Conservation (phyloP, 2,329 filamentous ascomycete species). For the Verticillium nonalfalfae region DNA sequence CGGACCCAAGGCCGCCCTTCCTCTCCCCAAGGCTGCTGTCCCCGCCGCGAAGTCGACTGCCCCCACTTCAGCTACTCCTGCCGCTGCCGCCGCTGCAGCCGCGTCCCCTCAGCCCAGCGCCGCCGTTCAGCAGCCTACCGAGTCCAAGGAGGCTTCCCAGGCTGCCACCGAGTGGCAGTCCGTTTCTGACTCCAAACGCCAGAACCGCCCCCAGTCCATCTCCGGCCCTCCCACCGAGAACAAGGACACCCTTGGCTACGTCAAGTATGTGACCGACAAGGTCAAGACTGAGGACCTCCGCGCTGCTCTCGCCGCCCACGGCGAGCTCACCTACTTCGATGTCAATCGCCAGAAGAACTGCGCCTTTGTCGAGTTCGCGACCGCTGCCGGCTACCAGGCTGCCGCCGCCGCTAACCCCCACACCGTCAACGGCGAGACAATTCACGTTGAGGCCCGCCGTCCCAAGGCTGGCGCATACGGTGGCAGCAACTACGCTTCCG, state of each 20-base stretch:
- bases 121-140: constrained; percentile 17
- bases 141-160: constrained; percentile 40
- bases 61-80: constrained; percentile 40
- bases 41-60: constrained; percentile 45
- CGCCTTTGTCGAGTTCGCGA: constrained; percentile 91
- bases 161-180: constrained; percentile 76
- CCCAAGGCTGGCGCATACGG: constrained; percentile 66
- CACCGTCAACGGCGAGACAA: constrained; percentile 72
- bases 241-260: constrained; percentile 76
- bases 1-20: constrained; percentile 43
- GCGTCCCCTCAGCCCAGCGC: constrained; percentile 22
- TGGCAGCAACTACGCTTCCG: constrained; percentile 58
- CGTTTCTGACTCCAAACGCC: constrained; percentile 77
- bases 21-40: constrained; percentile 51
- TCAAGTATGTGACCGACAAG: constrained; percentile 92
- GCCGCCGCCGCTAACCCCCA: constrained; percentile 83
- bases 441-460: constrained; percentile 84
- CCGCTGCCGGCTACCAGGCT: constrained; percentile 71
- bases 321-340: constrained; percentile 67
- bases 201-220: constrained; percentile 66
- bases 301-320: constrained; percentile 63
- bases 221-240: constrained; percentile 57
- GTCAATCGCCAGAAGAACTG: constrained; percentile 89
- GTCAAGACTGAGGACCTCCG: constrained; percentile 70
- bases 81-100: constrained; percentile 25